These are phyloP conservation scores for Alternaria infectoria DNA, from an alignment of 2,329 filamentous ascomycete genomes.

Conservation along the genomic window DNA sequence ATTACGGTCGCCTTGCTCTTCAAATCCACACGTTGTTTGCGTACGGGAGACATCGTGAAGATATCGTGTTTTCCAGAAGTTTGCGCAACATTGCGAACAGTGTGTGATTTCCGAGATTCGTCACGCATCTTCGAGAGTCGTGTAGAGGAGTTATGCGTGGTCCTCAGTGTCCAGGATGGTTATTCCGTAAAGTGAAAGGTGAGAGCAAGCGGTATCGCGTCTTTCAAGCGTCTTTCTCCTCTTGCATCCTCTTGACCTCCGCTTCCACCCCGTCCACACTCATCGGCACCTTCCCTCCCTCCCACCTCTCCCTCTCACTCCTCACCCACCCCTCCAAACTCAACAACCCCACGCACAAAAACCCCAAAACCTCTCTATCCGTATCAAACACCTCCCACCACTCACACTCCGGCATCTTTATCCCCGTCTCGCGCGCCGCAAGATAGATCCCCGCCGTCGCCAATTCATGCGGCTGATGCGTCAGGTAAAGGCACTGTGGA, in stretches of 20 bases:
- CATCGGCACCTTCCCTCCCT: slow-evolving; percentile 61
- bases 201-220: background rate
- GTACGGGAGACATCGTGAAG: background rate
- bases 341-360: slow-evolving; percentile 83
- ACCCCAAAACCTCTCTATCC: slow-evolving; percentile 91
- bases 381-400: slow-evolving; percentile 99
- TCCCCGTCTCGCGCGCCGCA: slow-evolving; percentile 76
- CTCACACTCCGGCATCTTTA: slow-evolving; percentile 79
- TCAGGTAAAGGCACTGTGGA: slow-evolving; percentile 87
- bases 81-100: background rate
- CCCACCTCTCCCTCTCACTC: slow-evolving; percentile 64
- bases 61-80: background rate
- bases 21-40: background rate
- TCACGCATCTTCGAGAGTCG: background rate
- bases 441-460: slow-evolving; percentile 90
- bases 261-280: slow-evolving; percentile 63
- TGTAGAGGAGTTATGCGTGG: background rate
- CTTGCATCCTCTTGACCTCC: slow-evolving; percentile 62
- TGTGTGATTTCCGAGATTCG: background rate
- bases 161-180: background rate
- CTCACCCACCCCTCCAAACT: slow-evolving; percentile 76
- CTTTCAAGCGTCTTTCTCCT: background rate
- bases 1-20: background rate
- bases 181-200: background rate
- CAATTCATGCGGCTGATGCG: slow-evolving; percentile 85